Evolutionary conservation across 2,329 filamentous ascomycete species (phyloP).

Genomic region (Sclerotiophoma versabilis): DNA sequence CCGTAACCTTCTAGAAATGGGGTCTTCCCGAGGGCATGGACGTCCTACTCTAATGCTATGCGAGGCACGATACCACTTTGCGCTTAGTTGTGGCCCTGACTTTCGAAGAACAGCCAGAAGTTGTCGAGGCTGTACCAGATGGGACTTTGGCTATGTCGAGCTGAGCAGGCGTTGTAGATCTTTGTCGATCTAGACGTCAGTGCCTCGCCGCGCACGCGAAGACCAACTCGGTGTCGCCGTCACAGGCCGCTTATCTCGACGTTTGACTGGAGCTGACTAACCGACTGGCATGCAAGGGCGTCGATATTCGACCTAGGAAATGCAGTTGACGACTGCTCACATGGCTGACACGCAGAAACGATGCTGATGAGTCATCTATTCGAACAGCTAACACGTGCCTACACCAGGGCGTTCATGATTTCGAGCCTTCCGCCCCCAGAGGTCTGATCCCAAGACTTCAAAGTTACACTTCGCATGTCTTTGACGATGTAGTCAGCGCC

Average conservation of each 20-base stretch:
- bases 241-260: constrained; percentile 20
- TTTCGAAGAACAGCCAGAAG: constrained; percentile 11
- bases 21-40: constrained; percentile 7
- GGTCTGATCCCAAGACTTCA: constrained; percentile 62
- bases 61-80: constrained; percentile 35
- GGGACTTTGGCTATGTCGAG: constrained; percentile 16
- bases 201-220: constrained; percentile 24
- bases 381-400: constrained; percentile 18
- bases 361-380: constrained; percentile 8
- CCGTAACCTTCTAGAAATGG: constrained; percentile 42
- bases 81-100: constrained; percentile 6
- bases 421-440: constrained; percentile 71
- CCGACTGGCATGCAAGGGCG: constrained; percentile 10
- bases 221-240: constrained; percentile 29
- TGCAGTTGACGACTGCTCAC: background rate
- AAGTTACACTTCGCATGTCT: constrained; percentile 76
- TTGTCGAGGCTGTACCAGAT: background rate
- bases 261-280: constrained; percentile 30
- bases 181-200: constrained; percentile 19
- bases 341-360: constrained; percentile 2
- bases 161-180: constrained; percentile 27
- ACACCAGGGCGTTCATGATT: constrained; percentile 66
- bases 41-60: constrained; percentile 38
- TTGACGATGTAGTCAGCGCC: constrained; percentile 88
- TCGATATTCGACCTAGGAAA: background rate